Base-by-base conservation (phyloP, 176 grass and related monocot species). In the Juncus inflexus region DNA sequence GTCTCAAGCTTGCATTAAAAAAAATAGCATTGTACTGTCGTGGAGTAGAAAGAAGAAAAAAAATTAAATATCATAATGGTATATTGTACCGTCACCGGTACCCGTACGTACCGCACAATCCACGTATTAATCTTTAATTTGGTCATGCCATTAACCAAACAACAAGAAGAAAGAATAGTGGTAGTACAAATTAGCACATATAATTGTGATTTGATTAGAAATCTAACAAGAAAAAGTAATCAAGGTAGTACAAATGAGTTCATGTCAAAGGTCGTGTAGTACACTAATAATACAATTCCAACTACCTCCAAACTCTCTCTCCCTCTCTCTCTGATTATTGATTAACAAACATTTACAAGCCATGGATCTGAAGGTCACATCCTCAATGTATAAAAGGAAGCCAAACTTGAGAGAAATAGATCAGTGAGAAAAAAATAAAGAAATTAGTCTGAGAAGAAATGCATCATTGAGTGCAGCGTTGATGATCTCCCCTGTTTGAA, bases 401-500 rank as follows among this genome's bases (percentile, higher is more conserved):
- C 15, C 15, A 28, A 59, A 43, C 15, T 37, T 8, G 8, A 51
- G 3, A 50, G 28, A 54, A 12, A 42, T 4, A 58, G 15, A 35
- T 15, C 0, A 7, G 35, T 19, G 5, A 6, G 15, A 42, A 1
- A 7, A 15, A 12, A 5, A 35, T 2, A 15, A 62, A 74, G 54
- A 9, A 73, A 5, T 35, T 45, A 57, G 15, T 6, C 12, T 19
- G 65, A 69, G 67, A 42, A 15, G 68, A 43, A 72, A 87, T 66
- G 78, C 78, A 54, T 82, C 77, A 73, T 95, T 84, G 90, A 95
- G 83, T 90, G 83, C 90, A 95, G 90, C 86, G 90, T 95, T 90
- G 90, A 90, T 95, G 86, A 95, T 52, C 52, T 67, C 64, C 9
- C 9, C 3, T 15, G 19, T 28, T 28, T 28, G 19, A 28, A 28